Conservation (phyloP, 306 rosid genomes). For the Trifolium fragiferum region DNA sequence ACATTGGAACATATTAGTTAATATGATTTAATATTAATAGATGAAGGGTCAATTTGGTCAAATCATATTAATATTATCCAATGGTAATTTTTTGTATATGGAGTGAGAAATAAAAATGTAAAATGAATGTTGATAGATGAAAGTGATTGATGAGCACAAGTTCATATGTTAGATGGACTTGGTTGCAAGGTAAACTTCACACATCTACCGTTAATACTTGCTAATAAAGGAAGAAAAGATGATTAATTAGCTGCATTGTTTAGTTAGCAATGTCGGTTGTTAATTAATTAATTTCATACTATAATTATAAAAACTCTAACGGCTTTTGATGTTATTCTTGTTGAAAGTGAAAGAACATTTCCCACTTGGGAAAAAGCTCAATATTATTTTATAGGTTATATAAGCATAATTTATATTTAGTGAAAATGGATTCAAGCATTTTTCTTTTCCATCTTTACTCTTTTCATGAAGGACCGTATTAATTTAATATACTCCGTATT, state of each 20-base stretch:
- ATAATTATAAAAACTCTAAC: slow-evolving; percentile 19
- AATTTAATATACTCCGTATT: too few species aligned
- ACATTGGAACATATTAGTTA: not conserved
- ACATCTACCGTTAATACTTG: slow-evolving; percentile 67
- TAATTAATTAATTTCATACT: slow-evolving; percentile 35
- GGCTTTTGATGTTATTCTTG: slow-evolving; percentile 49
- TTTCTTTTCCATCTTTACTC: not conserved
- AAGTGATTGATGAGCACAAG: slow-evolving; percentile 43
- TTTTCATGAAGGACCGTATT: not conserved
- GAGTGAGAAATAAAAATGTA: slow-evolving; percentile 27
- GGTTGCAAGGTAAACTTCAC: slow-evolving; percentile 62
- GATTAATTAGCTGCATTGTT: slow-evolving; percentile 35
- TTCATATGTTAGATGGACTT: slow-evolving; percentile 19
- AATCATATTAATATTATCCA: not conserved
- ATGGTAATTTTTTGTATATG: not conserved
- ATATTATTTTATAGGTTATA: not conserved
- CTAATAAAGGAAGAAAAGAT: slow-evolving; percentile 48
- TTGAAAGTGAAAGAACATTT: slow-evolving; percentile 1
- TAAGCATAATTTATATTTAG: not conserved
- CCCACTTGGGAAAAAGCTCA: not conserved
- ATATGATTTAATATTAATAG: not conserved
- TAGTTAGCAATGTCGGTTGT: slow-evolving; percentile 57
- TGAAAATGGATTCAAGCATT: not conserved
- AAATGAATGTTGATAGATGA: slow-evolving; percentile 16
- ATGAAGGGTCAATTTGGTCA: slow-evolving; percentile 31